These are phyloP conservation scores for Phytophthora citricola DNA, from an alignment of 352 stramenopile species.

Conservation along the genomic window DNA sequence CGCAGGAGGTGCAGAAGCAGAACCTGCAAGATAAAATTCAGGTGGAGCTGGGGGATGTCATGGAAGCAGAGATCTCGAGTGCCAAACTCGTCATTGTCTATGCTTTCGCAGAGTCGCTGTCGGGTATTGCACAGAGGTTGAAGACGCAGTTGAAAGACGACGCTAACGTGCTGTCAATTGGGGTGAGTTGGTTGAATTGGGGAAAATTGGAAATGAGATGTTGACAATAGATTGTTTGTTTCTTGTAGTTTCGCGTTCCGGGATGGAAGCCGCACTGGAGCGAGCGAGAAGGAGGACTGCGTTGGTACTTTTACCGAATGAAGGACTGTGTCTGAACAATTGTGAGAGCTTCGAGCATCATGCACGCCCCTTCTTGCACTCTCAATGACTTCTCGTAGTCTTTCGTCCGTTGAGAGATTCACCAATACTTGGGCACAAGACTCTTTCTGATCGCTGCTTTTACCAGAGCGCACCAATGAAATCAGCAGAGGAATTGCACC, in stretches of 20 bases:
- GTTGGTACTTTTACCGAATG: slow-evolving; percentile 85
- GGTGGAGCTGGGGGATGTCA: slow-evolving; percentile 65
- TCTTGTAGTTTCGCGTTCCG: slow-evolving; percentile 74
- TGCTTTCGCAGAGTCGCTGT: slow-evolving; percentile 81
- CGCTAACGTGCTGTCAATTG: slow-evolving; percentile 78
- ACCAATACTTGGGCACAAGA: neutral
- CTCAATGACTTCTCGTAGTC: slow-evolving; percentile 1
- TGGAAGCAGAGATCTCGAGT: slow-evolving; percentile 52
- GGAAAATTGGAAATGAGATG: neutral
- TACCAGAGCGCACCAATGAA: neutral
- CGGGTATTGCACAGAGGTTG: slow-evolving; percentile 64
- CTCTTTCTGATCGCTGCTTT: neutral
- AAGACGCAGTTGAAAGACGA: slow-evolving; percentile 38
- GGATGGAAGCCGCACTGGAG: slow-evolving; percentile 69
- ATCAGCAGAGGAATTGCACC: neutral
- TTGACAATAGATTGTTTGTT: neutral
- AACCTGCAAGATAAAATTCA: slow-evolving; percentile 49
- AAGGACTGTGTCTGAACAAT: slow-evolving; percentile 17
- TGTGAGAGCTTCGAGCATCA: too few relatives aligned
- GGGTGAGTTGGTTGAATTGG: slow-evolving; percentile 41
- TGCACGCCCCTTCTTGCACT: neutral
- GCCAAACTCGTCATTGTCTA: slow-evolving; percentile 85
- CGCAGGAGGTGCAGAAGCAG: slow-evolving; percentile 21
- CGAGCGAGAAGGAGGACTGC: slow-evolving; percentile 55
- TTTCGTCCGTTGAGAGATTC: neutral